These are phyloP conservation scores for Lactuca saligna DNA, from an alignment of 129 eudicot genomes.

Conservation along the genomic window DNA sequence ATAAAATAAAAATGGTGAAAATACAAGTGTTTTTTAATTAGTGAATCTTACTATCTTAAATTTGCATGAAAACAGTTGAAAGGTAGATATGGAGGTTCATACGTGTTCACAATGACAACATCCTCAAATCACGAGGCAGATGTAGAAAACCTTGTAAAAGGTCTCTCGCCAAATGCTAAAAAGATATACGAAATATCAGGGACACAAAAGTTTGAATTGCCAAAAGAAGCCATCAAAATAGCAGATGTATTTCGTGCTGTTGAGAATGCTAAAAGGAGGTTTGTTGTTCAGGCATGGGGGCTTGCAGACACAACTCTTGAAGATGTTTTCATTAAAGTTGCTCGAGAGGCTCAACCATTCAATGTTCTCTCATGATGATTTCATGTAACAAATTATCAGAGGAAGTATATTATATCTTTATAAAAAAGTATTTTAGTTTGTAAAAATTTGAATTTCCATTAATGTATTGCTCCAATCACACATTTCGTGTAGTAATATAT, in stretches of 20 bases:
- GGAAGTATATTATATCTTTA: too few species aligned
- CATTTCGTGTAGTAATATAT: neutral
- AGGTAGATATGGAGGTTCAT: slow-evolving; percentile 88
- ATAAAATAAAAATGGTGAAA: too few species aligned
- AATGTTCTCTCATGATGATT: slow-evolving; percentile 47
- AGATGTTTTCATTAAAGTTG: slow-evolving; percentile 91
- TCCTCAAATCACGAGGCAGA: slow-evolving; percentile 58
- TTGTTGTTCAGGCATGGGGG: slow-evolving; percentile 90
- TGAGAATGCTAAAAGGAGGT: slow-evolving; percentile 71
- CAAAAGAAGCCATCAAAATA: slow-evolving; percentile 61
- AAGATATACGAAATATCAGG: slow-evolving; percentile 84
- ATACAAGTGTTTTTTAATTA: neutral
- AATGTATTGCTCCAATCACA: neutral
- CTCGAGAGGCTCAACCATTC: slow-evolving; percentile 64
- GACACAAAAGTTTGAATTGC: slow-evolving; percentile 87
- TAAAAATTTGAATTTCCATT: neutral
- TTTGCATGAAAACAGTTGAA: slow-evolving; percentile 52
- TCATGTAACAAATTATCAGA: neutral
- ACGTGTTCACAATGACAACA: slow-evolving; percentile 83
- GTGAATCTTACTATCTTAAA: slow-evolving; percentile 7
- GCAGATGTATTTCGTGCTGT: slow-evolving; percentile 84
- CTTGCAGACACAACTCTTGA: slow-evolving; percentile 86
- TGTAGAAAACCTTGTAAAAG: slow-evolving; percentile 59
- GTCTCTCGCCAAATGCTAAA: slow-evolving; percentile 59
- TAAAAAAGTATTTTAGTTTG: neutral